Percentiles rank a stretch among this genome's conserved stretches.
These are phyloP conservation scores for Sedum album DNA, from an alignment of 164 flowering plant genomes.

Conservation along the genomic window DNA sequence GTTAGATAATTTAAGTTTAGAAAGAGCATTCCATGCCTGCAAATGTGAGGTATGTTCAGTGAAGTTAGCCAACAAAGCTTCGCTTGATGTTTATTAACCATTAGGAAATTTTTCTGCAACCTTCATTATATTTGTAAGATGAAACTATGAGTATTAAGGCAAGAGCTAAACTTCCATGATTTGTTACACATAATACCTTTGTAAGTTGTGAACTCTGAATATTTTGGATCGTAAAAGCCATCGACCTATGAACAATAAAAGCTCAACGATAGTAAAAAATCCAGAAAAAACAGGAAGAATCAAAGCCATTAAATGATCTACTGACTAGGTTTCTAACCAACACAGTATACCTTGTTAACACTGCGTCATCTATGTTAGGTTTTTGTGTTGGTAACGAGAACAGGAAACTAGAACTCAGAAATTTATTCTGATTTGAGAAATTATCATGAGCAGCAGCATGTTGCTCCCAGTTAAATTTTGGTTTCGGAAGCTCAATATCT, in stretches of 20 bases:
- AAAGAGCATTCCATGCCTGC: slow-evolving; percentile 85
- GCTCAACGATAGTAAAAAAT: no score
- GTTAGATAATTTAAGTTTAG: slow-evolving; percentile 39
- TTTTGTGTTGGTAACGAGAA: slow-evolving; percentile 55
- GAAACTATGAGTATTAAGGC: not conserved
- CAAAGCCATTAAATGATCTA: not conserved
- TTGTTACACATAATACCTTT: slow-evolving; percentile 63
- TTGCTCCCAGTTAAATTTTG: slow-evolving; percentile 53
- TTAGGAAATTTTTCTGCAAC: no score
- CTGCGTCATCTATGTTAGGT: slow-evolving; percentile 25
- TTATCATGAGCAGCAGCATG: slow-evolving; percentile 49
- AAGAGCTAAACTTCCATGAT: not conserved
- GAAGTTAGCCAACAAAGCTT: not conserved
- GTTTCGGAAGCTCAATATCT: slow-evolving; percentile 11
- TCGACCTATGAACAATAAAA: slow-evolving; percentile 26
- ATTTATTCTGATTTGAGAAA: slow-evolving; percentile 38
- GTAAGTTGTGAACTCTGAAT: slow-evolving; percentile 28
- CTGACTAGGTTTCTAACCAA: not conserved
- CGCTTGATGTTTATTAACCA: no score
- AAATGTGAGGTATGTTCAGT: not conserved
- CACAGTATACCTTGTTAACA: slow-evolving; percentile 25
- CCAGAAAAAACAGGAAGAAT: no score
- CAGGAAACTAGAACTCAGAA: slow-evolving; percentile 55
- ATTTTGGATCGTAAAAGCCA: slow-evolving; percentile 32
- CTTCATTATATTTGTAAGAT: no score